These are phyloP conservation scores for Sonneratia alba DNA, from an alignment of 345 rosid species.

Conservation along the genomic window DNA sequence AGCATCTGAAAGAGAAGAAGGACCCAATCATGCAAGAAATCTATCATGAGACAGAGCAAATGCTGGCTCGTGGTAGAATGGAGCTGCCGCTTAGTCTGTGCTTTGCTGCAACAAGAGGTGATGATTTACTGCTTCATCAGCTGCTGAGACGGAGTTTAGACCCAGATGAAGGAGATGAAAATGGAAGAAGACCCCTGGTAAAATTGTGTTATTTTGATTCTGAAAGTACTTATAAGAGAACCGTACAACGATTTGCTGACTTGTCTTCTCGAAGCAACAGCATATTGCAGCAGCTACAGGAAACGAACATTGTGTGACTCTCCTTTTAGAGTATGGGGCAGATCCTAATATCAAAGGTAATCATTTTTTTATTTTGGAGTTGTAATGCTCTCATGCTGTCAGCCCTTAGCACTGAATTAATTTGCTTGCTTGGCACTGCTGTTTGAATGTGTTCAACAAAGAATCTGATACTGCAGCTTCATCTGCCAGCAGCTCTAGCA, in stretches of 20 bases:
- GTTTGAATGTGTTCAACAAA: neutral
- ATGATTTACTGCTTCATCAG: conserved; percentile 63
- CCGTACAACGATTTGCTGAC: neutral
- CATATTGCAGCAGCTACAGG: conserved; percentile 81
- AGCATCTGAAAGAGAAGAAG: conserved; percentile 59
- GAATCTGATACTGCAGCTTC: too few relatives aligned
- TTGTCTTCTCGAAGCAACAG: conserved; percentile 26
- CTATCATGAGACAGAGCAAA: conserved; percentile 53
- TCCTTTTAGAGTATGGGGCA: conserved; percentile 68
- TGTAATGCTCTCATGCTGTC: neutral
- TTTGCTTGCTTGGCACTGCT: neutral
- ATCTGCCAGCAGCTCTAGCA: too few relatives aligned
- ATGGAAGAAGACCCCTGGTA: conserved; percentile 63
- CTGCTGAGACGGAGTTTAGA: conserved; percentile 57
- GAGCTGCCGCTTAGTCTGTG: conserved; percentile 70
- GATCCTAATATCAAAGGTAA: conserved; percentile 71
- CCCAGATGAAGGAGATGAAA: conserved; percentile 55
- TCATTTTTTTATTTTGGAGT: neutral
- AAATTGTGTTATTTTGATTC: neutral
- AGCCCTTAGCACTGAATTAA: neutral
- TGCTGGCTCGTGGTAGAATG: conserved; percentile 71
- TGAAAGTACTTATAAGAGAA: neutral
- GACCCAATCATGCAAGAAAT: conserved; percentile 54
- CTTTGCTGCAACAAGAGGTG: conserved; percentile 79
- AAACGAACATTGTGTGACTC: conserved; percentile 42